A percentile compares a stretch with the other conserved stretches of the same genome.
Evolutionary conservation across 2,329 filamentous ascomycete genomes (phyloP).

Genomic region (Rhynchosporium secalis): DNA sequence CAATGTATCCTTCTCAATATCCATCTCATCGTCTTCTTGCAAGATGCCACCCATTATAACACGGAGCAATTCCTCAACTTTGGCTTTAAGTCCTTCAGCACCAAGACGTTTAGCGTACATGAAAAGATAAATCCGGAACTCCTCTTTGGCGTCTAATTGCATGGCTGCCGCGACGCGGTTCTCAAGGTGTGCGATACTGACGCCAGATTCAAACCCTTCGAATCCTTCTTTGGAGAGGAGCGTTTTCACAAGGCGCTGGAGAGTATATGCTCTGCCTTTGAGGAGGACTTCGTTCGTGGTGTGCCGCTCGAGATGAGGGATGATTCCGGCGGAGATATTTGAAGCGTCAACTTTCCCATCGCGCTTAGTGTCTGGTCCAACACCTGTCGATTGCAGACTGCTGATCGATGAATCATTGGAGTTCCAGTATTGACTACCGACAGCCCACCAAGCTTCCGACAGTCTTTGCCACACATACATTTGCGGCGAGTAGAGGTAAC

Average conservation of each 20-base stretch:
- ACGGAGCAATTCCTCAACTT: slow-evolving; percentile 90
- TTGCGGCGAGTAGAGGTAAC: slow-evolving; percentile 80
- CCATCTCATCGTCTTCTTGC: slow-evolving; percentile 54
- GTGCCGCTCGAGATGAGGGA: slow-evolving; percentile 89
- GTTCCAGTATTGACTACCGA: slow-evolving; percentile 98
- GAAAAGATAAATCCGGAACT: slow-evolving; percentile 91
- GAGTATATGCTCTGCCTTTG: slow-evolving; percentile 85
- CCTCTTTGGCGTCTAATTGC: slow-evolving; percentile 81
- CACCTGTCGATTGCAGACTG: slow-evolving; percentile 71
- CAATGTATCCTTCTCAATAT: slow-evolving; percentile 66
- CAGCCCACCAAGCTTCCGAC: slow-evolving; percentile 98
- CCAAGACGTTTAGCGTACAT: slow-evolving; percentile 98
- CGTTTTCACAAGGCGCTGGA: slow-evolving; percentile 89
- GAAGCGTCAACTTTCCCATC: slow-evolving; percentile 51
- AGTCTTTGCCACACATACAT: slow-evolving; percentile 94
- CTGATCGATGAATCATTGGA: slow-evolving; percentile 88
- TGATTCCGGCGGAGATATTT: slow-evolving; percentile 83
- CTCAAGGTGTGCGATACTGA: slow-evolving; percentile 92
- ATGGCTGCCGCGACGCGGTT: slow-evolving; percentile 89
- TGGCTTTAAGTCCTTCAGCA: slow-evolving; percentile 80
- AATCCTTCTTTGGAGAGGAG: slow-evolving; percentile 87
- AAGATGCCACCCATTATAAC: slow-evolving; percentile 73
- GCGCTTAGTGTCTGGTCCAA: slow-evolving; percentile 55
- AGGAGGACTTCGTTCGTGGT: slow-evolving; percentile 91
- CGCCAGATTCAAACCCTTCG: slow-evolving; percentile 85